A percentile compares a stretch with the other conserved stretches of the same genome.
These are phyloP conservation scores for Syzygium syzygioides DNA, from an alignment of 441 rosid genomes.

Conservation along the genomic window DNA sequence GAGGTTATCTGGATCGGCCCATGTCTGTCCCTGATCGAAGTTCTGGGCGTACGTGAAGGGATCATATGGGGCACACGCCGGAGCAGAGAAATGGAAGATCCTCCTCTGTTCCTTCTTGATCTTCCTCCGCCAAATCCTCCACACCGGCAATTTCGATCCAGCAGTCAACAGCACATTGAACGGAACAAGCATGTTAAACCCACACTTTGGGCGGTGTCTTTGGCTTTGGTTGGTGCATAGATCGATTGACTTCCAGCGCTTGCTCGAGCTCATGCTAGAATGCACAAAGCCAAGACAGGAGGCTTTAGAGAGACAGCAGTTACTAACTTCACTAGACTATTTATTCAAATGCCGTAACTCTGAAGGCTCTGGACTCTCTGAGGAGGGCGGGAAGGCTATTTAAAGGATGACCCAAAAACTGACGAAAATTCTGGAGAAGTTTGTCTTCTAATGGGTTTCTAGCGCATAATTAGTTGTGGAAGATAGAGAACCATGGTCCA, in stretches of 20 bases:
- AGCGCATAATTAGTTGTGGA: background rate
- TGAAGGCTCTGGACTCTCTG: background rate
- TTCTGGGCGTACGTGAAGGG: slow-evolving; percentile 53
- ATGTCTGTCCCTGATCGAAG: slow-evolving; percentile 50
- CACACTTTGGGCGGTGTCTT: background rate
- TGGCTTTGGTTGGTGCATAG: slow-evolving; percentile 6
- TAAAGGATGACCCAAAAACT: background rate
- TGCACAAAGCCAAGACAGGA: background rate
- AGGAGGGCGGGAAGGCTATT: background rate
- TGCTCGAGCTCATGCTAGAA: background rate
- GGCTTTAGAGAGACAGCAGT: background rate
- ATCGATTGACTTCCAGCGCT: slow-evolving; percentile 17
- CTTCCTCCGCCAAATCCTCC: slow-evolving; percentile 68
- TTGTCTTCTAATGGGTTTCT: background rate
- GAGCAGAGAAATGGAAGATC: slow-evolving; percentile 20
- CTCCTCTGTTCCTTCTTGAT: slow-evolving; percentile 35
- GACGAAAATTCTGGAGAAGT: background rate
- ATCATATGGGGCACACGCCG: slow-evolving; percentile 40
- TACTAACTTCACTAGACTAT: background rate
- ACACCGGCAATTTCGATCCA: slow-evolving; percentile 26
- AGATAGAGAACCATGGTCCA: background rate
- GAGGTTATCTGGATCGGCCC: slow-evolving; percentile 45
- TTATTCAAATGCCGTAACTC: background rate
- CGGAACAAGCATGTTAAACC: slow-evolving; percentile 31
- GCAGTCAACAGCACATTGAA: slow-evolving; percentile 9